Percentiles rank a stretch among this genome's conserved stretches.
These are phyloP conservation scores for Geotrichum phurueaensis DNA, from an alignment of 1,139 yeast species.

Conservation along the genomic window DNA sequence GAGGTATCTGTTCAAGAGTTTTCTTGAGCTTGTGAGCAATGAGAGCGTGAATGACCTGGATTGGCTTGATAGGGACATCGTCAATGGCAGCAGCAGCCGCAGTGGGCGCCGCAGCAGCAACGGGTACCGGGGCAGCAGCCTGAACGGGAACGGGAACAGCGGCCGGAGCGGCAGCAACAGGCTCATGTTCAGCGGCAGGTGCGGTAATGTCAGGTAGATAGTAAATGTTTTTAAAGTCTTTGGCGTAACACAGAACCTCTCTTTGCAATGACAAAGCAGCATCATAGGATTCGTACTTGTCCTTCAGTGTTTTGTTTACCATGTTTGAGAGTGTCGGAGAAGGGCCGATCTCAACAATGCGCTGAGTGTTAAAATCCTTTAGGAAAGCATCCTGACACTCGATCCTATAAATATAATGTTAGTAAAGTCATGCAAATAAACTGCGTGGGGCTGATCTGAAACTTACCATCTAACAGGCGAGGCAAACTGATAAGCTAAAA, in stretches of 20 bases:
- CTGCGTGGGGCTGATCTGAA: too few species aligned
- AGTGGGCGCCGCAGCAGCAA: slow-evolving; percentile 35
- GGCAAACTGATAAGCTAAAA: slow-evolving; percentile 96
- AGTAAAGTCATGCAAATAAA: neutral
- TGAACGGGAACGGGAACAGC: slow-evolving; percentile 73
- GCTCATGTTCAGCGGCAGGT: slow-evolving; percentile 34
- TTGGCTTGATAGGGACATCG: slow-evolving; percentile 85
- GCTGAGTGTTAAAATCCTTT: slow-evolving; percentile 88
- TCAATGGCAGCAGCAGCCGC: slow-evolving; percentile 69
- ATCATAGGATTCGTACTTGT: slow-evolving; percentile 94
- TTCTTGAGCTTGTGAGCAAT: slow-evolving; percentile 96
- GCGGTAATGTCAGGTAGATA: slow-evolving; percentile 82
- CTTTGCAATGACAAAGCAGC: slow-evolving; percentile 96
- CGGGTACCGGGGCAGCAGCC: slow-evolving; percentile 38
- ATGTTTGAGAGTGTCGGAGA: slow-evolving; percentile 97
- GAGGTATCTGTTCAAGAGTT: slow-evolving; percentile 75
- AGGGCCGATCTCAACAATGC: slow-evolving; percentile 97
- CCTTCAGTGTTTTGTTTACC: slow-evolving; percentile 95
- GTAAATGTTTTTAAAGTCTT: slow-evolving; percentile 92
- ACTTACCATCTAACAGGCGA: slow-evolving; percentile 93
- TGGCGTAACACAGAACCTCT: slow-evolving; percentile 90
- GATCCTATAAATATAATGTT: slow-evolving; percentile 74
- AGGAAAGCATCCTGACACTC: slow-evolving; percentile 97
- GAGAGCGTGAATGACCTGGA: slow-evolving; percentile 74
- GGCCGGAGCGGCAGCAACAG: slow-evolving; percentile 39